phyloP scores from a whole-genome alignment of 2,329 filamentous ascomycete genomes.

The Trichoderma afroharzianum region DNA sequence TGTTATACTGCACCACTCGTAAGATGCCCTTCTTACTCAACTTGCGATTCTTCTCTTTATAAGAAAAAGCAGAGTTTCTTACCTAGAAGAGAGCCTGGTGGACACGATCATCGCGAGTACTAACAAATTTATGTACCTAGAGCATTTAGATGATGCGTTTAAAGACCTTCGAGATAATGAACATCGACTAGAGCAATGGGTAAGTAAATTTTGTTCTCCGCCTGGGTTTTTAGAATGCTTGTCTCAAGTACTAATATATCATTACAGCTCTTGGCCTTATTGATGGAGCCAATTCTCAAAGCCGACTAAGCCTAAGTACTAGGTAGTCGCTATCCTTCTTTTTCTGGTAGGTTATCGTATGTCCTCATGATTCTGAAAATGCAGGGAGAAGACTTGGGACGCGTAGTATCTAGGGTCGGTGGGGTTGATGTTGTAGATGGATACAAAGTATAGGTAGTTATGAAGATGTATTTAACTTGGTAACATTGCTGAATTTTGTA shows the following conservation, averaged over 20 bases:
- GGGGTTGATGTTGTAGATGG: no score
- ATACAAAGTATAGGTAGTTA: no score
- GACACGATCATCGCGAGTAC: background rate
- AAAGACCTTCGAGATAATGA: background rate
- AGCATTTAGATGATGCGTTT: background rate
- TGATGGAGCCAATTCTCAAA: background rate
- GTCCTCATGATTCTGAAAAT: background rate
- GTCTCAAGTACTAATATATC: background rate
- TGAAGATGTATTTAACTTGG: no score
- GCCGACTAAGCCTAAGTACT: background rate
- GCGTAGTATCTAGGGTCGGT: no score
- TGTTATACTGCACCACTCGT: background rate
- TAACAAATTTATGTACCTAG: background rate
- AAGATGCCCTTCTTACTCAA: background rate
- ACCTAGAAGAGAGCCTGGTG: background rate
- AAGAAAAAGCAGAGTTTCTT: background rate
- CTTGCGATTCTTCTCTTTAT: background rate
- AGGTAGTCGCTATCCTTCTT: background rate
- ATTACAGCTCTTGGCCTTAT: background rate
- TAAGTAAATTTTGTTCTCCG: background rate
- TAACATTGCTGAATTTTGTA: no score
- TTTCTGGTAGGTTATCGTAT: background rate
- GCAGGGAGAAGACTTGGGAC: background rate
- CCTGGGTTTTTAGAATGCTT: background rate
- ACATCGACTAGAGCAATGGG: background rate